These are phyloP conservation scores for Termitomyces sp. DNA, from an alignment of 768 basidiomycete species.

Conservation along the genomic window DNA sequence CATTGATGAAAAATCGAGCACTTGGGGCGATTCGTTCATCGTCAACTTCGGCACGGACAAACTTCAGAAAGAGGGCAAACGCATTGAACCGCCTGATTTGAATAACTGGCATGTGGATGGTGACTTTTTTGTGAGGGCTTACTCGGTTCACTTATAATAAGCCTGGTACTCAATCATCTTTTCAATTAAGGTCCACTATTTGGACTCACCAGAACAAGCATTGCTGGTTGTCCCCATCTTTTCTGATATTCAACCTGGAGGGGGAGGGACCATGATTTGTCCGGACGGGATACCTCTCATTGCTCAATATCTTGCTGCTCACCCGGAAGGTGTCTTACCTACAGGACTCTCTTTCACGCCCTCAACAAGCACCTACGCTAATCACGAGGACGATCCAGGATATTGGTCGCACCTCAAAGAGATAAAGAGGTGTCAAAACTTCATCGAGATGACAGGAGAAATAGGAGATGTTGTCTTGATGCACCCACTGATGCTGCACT, in stretches of 20 bases:
- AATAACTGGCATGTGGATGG: conserved; percentile 68
- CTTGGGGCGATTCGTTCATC: conserved; percentile 62
- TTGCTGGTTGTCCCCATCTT: conserved; percentile 62
- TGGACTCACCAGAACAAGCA: conserved; percentile 67
- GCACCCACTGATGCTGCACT: conserved; percentile 66
- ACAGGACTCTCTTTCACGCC: conserved; percentile 46
- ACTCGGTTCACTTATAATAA: neutral
- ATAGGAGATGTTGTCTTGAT: conserved; percentile 63
- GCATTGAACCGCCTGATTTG: conserved; percentile 41
- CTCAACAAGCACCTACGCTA: conserved; percentile 35
- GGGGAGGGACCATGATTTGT: conserved; percentile 60
- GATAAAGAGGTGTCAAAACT: conserved; percentile 38
- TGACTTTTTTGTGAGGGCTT: conserved; percentile 47
- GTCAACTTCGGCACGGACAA: conserved; percentile 57
- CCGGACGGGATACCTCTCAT: conserved; percentile 53
- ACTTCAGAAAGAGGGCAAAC: conserved; percentile 29
- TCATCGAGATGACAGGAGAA: conserved; percentile 58
- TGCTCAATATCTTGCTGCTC: conserved; percentile 48
- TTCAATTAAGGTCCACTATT: conserved; percentile 45
- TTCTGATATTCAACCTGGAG: conserved; percentile 51
- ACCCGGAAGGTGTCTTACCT: conserved; percentile 52
- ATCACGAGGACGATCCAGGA: conserved; percentile 37
- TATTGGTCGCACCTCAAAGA: conserved; percentile 46
- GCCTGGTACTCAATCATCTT: neutral
- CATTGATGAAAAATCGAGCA: conserved; percentile 44